Base-by-base conservation (phyloP, 2,329 filamentous ascomycete species). In the Didymella sp. region DNA sequence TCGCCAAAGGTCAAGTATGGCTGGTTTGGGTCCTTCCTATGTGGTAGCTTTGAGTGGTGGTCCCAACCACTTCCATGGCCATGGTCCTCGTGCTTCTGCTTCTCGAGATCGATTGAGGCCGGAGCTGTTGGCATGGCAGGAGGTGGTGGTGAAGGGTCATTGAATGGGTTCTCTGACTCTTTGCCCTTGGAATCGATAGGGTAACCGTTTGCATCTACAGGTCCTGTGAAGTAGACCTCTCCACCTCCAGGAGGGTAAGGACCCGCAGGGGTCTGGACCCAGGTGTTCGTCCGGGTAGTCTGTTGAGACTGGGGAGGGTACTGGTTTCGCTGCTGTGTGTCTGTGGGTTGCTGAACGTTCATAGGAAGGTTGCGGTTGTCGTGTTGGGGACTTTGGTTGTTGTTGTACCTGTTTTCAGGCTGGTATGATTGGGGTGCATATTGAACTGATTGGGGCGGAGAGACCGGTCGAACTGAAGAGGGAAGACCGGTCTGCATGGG, bases 21-120 rank as follows among this genome's bases (percentile, higher is more conserved):
- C 56, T 74, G 72, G 22, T 73, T 71, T 0, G 72, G 69, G 28
- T 74, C 72, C 49, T 70, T 73, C 55, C 59, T 64, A 54, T 73
- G 71, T 2, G 71, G 68, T 7, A 68, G 51, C 51, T 69, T 69
- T 12, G 67, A 64, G 35, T 64, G 58, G 31, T 69, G 63, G 47
- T 69, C 67, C 67, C 67, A 69, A 15, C 58, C 62, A 21, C 59
- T 56, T 15, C 44, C 58, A 50, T 63, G 58, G 40, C 66, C 63
- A 41, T 63, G 63, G 6, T 60, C 60, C 25, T 67, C 62, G 24
- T 65, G 58, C 45, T 69, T 66, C 25, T 71, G 66, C 47, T 74
- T 74, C 41, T 73, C 71, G 15, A 74, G 35, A 45, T 74, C 72
- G 25, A 66, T 47, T 0, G 66, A 65, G 15, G 62, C 48, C 4